Percentiles rank a stretch among this genome's conserved stretches.
These are phyloP conservation scores for Phytopythium boreale DNA, from an alignment of 352 stramenopile genomes.

Conservation along the genomic window DNA sequence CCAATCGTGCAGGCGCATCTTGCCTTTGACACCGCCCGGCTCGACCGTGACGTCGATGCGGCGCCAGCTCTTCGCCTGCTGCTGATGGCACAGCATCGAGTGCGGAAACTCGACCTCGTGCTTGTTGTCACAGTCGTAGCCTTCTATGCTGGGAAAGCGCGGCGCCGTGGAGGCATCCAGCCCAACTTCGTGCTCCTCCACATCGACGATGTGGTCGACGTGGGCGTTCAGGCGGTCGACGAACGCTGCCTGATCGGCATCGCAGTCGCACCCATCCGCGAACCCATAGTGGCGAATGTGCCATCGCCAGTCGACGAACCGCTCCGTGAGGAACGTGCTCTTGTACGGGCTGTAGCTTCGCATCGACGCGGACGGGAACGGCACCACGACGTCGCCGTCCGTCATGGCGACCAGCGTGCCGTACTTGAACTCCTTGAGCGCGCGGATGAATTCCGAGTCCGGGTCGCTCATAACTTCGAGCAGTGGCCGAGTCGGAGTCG, in stretches of 20 bases:
- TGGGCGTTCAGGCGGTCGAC: slow-evolving; percentile 33
- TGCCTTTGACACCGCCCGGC: slow-evolving; percentile 57
- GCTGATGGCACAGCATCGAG: slow-evolving; percentile 53
- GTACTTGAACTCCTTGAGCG: slow-evolving; percentile 50
- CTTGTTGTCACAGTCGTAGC: slow-evolving; percentile 71
- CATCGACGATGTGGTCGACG: slow-evolving; percentile 39
- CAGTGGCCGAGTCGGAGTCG: slow-evolving; percentile 25
- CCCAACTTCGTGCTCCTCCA: slow-evolving; percentile 32
- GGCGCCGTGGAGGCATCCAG: slow-evolving; percentile 31
- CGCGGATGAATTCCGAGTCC: slow-evolving; percentile 46
- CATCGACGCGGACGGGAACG: slow-evolving; percentile 69
- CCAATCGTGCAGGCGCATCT: slow-evolving; percentile 79
- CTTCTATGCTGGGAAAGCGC: slow-evolving; percentile 54
- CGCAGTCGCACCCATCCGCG: background rate
- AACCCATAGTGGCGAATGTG: slow-evolving; percentile 73
- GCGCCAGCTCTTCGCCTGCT: slow-evolving; percentile 50
- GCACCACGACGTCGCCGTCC: slow-evolving; percentile 72
- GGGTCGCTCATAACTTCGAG: slow-evolving; percentile 66
- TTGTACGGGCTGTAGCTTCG: slow-evolving; percentile 66
- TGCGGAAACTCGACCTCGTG: slow-evolving; percentile 75
- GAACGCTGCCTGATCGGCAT: slow-evolving; percentile 17
- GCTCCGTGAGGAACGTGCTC: slow-evolving; percentile 46
- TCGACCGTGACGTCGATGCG: slow-evolving; percentile 69
- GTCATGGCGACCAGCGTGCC: slow-evolving; percentile 75
- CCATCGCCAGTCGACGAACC: slow-evolving; percentile 66